Evolutionary conservation across 352 stramenopile genomes (phyloP).

Genomic region (Phytophthora citricola): DNA sequence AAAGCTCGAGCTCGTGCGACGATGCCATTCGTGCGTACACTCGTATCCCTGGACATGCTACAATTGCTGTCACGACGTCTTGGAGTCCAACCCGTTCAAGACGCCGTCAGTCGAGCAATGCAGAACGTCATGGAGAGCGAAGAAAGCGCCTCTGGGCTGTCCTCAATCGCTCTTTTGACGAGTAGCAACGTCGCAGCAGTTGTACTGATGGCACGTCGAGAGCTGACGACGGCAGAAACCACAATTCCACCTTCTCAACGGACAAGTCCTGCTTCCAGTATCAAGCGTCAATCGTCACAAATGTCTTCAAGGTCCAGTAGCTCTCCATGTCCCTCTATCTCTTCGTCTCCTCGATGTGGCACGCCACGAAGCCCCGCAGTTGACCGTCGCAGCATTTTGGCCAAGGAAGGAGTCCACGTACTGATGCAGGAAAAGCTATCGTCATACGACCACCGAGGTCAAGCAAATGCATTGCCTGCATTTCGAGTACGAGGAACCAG

Average conservation of each 20-base stretch:
- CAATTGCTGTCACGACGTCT: slow-evolving; percentile 43
- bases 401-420: slow-evolving; percentile 54
- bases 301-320: slow-evolving; percentile 16
- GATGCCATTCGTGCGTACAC: slow-evolving; percentile 41
- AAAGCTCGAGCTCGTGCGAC: background rate
- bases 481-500: slow-evolving; percentile 56
- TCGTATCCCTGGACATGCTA: slow-evolving; percentile 56
- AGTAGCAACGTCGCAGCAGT: slow-evolving; percentile 47
- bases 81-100: slow-evolving; percentile 31
- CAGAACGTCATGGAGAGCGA: slow-evolving; percentile 29
- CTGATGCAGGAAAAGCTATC: slow-evolving; percentile 61
- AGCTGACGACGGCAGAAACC: slow-evolving; percentile 15
- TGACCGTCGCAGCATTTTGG: slow-evolving; percentile 54
- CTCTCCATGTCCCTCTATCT: slow-evolving; percentile 15
- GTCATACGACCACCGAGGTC: slow-evolving; percentile 47
- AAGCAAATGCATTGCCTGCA: slow-evolving; percentile 30
- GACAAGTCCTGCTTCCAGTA: background rate
- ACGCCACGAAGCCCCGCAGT: slow-evolving; percentile 17
- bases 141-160: slow-evolving; percentile 21
- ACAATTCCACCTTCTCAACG: slow-evolving; percentile 2
- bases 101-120: slow-evolving; percentile 32
- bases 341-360: slow-evolving; percentile 15
- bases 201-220: slow-evolving; percentile 38
- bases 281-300: slow-evolving; percentile 5
- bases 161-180: slow-evolving; percentile 36